Evolutionary conservation across 2,329 filamentous ascomycete genomes (phyloP).

Genomic region (Podosphaera fusca): DNA sequence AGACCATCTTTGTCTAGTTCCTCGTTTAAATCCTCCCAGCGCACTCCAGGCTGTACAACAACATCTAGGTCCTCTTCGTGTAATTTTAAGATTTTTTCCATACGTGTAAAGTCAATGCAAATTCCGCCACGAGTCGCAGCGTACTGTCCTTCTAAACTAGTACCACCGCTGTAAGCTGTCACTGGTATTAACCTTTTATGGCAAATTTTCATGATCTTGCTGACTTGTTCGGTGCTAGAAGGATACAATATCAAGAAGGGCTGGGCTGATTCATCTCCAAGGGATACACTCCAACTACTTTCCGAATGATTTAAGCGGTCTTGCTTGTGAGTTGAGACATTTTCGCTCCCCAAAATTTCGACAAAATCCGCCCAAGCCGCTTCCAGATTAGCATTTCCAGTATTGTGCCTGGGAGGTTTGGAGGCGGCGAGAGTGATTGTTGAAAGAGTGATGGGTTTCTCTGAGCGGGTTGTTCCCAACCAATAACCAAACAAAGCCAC

Average conservation of each 20-base stretch:
- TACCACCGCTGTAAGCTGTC: slow-evolving; percentile 69
- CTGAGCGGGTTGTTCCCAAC: slow-evolving; percentile 31
- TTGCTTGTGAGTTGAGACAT: slow-evolving; percentile 34
- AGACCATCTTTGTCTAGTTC: slow-evolving; percentile 47
- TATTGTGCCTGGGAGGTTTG: slow-evolving; percentile 30
- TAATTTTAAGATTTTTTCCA: slow-evolving; percentile 58
- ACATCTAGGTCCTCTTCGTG: slow-evolving; percentile 61
- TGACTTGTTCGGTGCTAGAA: slow-evolving; percentile 56
- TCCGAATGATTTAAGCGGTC: slow-evolving; percentile 33
- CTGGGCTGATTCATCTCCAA: slow-evolving; percentile 23
- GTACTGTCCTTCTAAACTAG: slow-evolving; percentile 75
- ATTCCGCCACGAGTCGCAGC: slow-evolving; percentile 63
- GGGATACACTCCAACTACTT: slow-evolving; percentile 40
- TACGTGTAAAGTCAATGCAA: slow-evolving; percentile 64
- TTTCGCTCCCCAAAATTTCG: slow-evolving; percentile 36
- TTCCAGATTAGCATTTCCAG: slow-evolving; percentile 38
- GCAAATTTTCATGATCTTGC: slow-evolving; percentile 73
- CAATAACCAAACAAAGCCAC: slow-evolving; percentile 23
- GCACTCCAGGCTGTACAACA: slow-evolving; percentile 57
- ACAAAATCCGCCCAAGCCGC: slow-evolving; percentile 48
- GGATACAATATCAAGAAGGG: slow-evolving; percentile 59
- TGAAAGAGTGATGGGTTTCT: slow-evolving; percentile 27
- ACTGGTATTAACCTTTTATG: slow-evolving; percentile 62
- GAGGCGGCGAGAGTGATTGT: slow-evolving; percentile 33
- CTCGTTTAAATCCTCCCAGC: slow-evolving; percentile 73